phyloP scores from a whole-genome alignment of 2,329 filamentous ascomycete species.

The Penicillium sp. region DNA sequence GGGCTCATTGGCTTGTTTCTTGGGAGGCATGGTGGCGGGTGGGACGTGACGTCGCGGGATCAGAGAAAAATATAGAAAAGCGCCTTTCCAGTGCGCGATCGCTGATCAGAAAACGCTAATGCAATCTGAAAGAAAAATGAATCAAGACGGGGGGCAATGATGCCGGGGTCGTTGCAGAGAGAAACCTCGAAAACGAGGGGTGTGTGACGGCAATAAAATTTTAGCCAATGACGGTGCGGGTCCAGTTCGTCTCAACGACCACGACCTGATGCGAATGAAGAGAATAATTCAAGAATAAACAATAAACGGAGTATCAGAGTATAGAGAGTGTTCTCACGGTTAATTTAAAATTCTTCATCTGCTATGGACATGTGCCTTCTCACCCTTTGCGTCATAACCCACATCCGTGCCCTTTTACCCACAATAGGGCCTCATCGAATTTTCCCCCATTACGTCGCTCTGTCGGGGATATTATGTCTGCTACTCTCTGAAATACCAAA shows the following conservation, averaged over 20 bases:
- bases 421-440: constrained; percentile 3
- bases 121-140: constrained; percentile 16
- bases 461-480: too few relatives aligned
- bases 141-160: constrained; percentile 5
- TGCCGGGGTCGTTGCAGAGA: constrained; percentile 8
- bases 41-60: constrained; percentile 16
- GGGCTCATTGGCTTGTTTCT: constrained; percentile 43
- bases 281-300: not conserved
- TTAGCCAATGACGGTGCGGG: constrained; percentile 13
- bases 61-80: constrained; percentile 19
- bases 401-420: constrained; percentile 6
- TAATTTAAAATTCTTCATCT: not conserved
- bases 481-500: too few relatives aligned
- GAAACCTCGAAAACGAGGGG: constrained; percentile 12
- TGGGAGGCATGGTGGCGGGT: constrained; percentile 50
- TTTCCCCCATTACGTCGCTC: not conserved
- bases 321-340: not conserved
- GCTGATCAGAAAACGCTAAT: constrained; percentile 18
- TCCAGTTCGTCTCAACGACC: not conserved
- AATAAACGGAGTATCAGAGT: too few relatives aligned
- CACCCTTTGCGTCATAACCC: constrained; percentile 2
- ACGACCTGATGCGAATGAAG: not conserved
- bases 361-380: not conserved
- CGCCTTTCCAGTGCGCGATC: constrained; percentile 14
- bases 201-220: constrained; percentile 11